phyloP scores from a whole-genome alignment of 176 grass and related monocot genomes.

The Aegilops umbellulata region DNA sequence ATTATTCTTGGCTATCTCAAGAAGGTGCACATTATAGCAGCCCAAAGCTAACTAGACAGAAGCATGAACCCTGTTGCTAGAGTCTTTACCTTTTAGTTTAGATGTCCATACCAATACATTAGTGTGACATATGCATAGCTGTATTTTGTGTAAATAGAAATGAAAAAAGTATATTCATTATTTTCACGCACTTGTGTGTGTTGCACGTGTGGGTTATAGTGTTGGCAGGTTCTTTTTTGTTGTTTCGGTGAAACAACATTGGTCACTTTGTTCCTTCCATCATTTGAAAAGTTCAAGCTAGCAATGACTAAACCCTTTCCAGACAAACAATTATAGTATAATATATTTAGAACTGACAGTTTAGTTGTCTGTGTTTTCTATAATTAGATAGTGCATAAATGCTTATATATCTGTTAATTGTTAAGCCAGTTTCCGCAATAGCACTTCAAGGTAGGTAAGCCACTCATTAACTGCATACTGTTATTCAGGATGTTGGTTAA shows the following conservation, averaged over 20 bases:
- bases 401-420: not conserved
- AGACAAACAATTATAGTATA: not conserved
- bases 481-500: not conserved
- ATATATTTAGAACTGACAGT: not conserved
- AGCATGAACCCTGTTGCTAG: not conserved
- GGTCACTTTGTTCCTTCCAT: not conserved
- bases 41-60: not conserved
- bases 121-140: not conserved
- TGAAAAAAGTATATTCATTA: not conserved
- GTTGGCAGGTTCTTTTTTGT: not conserved
- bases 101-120: not conserved
- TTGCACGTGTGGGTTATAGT: not conserved
- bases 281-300: constrained; percentile 11
- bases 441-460: not conserved
- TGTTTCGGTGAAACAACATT: not conserved
- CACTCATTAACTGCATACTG: not conserved
- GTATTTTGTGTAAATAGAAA: not conserved
- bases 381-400: not conserved
- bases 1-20: not conserved
- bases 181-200: not conserved
- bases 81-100: not conserved
- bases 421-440: not conserved
- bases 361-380: not conserved
- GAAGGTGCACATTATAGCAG: not conserved
- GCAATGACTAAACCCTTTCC: not conserved